Evolutionary conservation across 768 basidiomycete genomes (phyloP).

Genomic region (Suillus plorans): DNA sequence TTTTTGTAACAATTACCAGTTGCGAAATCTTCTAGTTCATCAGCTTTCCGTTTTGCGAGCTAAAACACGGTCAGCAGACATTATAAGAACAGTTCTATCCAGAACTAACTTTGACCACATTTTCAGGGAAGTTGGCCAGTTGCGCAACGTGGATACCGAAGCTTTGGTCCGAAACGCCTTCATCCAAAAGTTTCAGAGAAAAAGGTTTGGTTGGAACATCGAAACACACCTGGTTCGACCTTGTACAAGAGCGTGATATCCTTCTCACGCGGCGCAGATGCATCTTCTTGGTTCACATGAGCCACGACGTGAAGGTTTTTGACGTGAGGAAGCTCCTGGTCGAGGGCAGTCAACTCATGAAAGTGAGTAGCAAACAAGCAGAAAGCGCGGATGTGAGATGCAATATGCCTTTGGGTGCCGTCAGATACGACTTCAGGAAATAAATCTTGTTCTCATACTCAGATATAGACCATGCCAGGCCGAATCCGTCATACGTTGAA

Average conservation of each 20-base stretch:
- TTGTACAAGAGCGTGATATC: conserved; percentile 84
- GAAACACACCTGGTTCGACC: conserved; percentile 67
- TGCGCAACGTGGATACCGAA: conserved; percentile 98
- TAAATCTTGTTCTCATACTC: conserved; percentile 56
- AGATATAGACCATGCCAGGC: conserved; percentile 97
- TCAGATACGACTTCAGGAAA: not conserved
- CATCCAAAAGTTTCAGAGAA: not conserved
- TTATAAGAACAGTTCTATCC: not conserved
- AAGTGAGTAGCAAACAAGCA: conserved; percentile 98
- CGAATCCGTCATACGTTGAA: conserved; percentile 97
- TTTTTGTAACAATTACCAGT: conserved; percentile 34
- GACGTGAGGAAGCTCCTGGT: conserved; percentile 83
- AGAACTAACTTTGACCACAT: conserved; percentile 74
- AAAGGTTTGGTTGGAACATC: not conserved
- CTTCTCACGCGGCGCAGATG: conserved; percentile 43
- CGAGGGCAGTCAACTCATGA: conserved; percentile 92
- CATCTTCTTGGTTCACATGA: conserved; percentile 63
- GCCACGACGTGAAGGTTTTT: conserved; percentile 96
- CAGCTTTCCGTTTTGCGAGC: conserved; percentile 91
- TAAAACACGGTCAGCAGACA: conserved; percentile 26
- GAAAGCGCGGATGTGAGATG: conserved; percentile 87
- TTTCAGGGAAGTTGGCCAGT: conserved; percentile 96
- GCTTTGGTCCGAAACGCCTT: conserved; percentile 93
- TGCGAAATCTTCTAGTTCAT: conserved; percentile 86
- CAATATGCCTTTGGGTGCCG: conserved; percentile 69